Base-by-base conservation (phyloP, 345 rosid species). In the Viola odorata region DNA sequence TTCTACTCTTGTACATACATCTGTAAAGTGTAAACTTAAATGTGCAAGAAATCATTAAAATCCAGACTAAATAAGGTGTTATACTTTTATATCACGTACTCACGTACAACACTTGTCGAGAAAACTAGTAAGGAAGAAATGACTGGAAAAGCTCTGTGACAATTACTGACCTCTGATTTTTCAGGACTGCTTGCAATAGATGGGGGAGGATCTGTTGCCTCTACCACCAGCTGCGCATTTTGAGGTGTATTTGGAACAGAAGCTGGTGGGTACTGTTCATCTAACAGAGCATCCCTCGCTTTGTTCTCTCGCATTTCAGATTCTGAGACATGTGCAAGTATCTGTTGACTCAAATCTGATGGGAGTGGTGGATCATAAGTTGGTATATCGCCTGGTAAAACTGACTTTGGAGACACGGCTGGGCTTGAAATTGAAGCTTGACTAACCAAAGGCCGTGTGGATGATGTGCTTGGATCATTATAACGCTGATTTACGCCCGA, bases 401-500 rank as follows among this genome's bases (percentile, higher is more conserved):
- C 81, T 32, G 86, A 81, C 68, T 65, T 75, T 23, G 85, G 86
- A 62, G 82, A 82, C 37, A 82, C 54, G 41, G 56, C 60, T 61
- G 81, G 58, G 65, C 64, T 71, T 52, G 81, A 70, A 70, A 38
- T 37, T 11, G 50, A 39, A 55, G 51, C n/a, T 49, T 72, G 78
- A 41, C 68, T 75, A 45, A 42, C 40, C 54, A 48, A 7, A 3
- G 41, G 69, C 13, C 53, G 74, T 6, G 7, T 17, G 15, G 62
- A 13, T 36, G 68, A 65, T 50, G 66, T 9, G 17, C 58, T 39
- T 39, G 76, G 64, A 16, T 55, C 57, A 66, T 51, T 62, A 40
- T 32, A 56, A 37, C 47, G 60, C 62, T 55, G 77, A 36, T 57
- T 52, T 55, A 53, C 62, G 6, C 45, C 78, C 13, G 74, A 67